phyloP scores from a whole-genome alignment of 163 green algal species.

The Coccomyxa subellipsoidea region DNA sequence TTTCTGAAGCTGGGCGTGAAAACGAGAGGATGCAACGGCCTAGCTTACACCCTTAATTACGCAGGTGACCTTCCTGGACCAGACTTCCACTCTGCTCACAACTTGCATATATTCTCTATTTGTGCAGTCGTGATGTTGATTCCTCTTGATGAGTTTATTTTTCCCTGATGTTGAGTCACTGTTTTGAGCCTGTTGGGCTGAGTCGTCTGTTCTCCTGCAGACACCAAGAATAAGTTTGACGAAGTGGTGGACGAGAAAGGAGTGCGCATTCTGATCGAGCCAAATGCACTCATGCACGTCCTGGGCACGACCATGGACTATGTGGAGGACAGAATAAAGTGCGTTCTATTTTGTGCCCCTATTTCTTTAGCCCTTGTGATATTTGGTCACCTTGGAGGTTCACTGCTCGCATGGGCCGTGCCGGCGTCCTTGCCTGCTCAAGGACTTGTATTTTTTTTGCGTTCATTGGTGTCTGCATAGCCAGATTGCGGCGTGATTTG shows the following conservation, averaged over 20 bases:
- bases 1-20: constrained; percentile 94
- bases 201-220: too few species aligned
- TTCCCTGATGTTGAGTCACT: neutral
- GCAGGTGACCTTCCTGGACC: constrained; percentile 46
- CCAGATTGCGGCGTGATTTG: too few species aligned
- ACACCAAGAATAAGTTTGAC: constrained; percentile 87
- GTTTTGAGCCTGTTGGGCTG: neutral
- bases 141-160: too few species aligned
- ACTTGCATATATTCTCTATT: too few species aligned
- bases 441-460: too few species aligned
- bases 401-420: too few species aligned
- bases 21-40: constrained; percentile 91
- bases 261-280: constrained; percentile 92
- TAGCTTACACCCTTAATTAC: constrained; percentile 99
- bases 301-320: constrained; percentile 97
- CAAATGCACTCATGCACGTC: constrained; percentile 93
- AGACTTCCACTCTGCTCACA: neutral
- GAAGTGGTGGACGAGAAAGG: constrained; percentile 83
- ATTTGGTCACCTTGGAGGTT: too few species aligned
- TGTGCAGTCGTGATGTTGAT: too few species aligned
- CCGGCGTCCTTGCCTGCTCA: too few species aligned
- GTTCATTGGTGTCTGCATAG: too few species aligned
- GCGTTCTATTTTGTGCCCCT: too few species aligned
- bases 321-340: constrained; percentile 88
- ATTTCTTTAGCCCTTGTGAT: too few species aligned